Base-by-base conservation (phyloP, 2,329 filamentous ascomycete genomes). In the Blumeriella jaapii region DNA sequence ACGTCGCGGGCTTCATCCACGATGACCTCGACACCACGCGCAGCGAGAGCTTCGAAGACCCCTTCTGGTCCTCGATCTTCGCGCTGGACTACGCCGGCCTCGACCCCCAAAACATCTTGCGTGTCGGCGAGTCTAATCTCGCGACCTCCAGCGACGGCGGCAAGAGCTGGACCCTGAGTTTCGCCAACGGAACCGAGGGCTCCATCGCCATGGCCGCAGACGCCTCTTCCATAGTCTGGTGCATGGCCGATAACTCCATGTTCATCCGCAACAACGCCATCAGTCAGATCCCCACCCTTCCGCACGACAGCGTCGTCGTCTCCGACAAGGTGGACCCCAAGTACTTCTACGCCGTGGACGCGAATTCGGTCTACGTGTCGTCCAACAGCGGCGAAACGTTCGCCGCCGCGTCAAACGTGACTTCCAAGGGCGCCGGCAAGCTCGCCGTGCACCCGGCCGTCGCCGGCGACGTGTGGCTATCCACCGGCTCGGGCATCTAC, bases 381-480 rank as follows among this genome's bases (percentile, higher is more conserved):
- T 63, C 57, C 7, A 54, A 74, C 48, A 56, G 55, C 0, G 70
- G 61, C 0, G 45, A 56, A 0, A 64, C 62, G 6, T 74, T 74
- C 44, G 44, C 56, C 2, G n/a, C 16, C 16, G 27, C 29, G 12
- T 26, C 29, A 18, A 31, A 22, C 3, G 11, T 34, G 18, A 29
- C 12, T 2, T 37, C 39, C 17, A 30, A 25, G 6, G 60, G 54
- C 3, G 52, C 58, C 13, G 59, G 79, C 37, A 73, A 73, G 23
- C 63, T 45, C n/a, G 20, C 20, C 13, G 62, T 61, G 1, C 64
- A 76, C 40, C 73, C 74, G 0, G 61, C 65, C 9, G 60, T 61
- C 6, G 69, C 71, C 0, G 76, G 78, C 9, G 68, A 74, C 29
- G 63, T 82, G 28, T 71, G 64, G 54, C 68, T 69, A 1, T 71